These are phyloP conservation scores for Cryptosporidium andersoni DNA, from an alignment of 169 alveolate genomes.

Conservation along the genomic window DNA sequence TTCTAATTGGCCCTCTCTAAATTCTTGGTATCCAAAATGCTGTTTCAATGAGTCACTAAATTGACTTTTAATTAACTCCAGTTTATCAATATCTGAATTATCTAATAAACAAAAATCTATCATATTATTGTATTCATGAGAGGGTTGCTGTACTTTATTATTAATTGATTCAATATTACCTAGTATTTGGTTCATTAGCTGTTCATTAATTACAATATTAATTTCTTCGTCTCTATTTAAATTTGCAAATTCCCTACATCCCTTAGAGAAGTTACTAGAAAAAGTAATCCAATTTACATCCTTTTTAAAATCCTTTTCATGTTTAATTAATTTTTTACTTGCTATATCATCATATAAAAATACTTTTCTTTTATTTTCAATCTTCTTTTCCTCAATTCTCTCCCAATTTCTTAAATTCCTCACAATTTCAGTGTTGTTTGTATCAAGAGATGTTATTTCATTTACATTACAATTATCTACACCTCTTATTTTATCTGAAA, in stretches of 20 bases:
- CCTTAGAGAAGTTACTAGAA: conserved; percentile 51
- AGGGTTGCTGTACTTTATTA: not conserved
- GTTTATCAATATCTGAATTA: not conserved
- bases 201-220: no score
- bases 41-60: conserved; percentile 12
- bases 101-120: not conserved
- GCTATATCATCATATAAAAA: conserved; percentile 7
- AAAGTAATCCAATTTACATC: not conserved
- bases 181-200: no score
- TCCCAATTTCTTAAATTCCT: conserved; percentile 61
- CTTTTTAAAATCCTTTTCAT: not conserved
- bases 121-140: conserved; percentile 6
- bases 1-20: conserved; percentile 84
- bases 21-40: conserved; percentile 79
- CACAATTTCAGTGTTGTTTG: not conserved
- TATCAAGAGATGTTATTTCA: not conserved
- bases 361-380: conserved; percentile 10
- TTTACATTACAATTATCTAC: not conserved
- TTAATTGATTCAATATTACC: no score
- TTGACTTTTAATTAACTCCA: not conserved
- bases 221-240: not conserved
- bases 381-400: conserved; percentile 53
- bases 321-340: not conserved
- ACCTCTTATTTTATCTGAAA: not conserved
- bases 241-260: not conserved